Evolutionary conservation across 2,329 filamentous ascomycete genomes (phyloP).

Genomic region (Ophiostoma quercus): DNA sequence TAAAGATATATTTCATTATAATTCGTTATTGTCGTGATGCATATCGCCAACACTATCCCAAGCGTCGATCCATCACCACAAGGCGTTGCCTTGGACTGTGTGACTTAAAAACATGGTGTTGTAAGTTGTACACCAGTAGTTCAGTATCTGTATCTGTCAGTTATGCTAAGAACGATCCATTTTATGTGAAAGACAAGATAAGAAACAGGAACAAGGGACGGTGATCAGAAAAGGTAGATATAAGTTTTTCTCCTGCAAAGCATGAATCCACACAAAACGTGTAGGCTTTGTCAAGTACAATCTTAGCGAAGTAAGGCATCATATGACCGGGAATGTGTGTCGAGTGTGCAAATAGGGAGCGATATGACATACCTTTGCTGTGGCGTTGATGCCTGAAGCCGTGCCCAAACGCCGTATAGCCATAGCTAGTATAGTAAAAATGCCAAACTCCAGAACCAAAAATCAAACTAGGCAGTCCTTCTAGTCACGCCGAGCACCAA

Average conservation of each 20-base stretch:
- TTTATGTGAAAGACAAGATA: background rate
- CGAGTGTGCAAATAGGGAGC: background rate
- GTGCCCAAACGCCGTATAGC: background rate
- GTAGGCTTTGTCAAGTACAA: constrained; percentile 28
- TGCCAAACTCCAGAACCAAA: background rate
- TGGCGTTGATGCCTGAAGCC: background rate
- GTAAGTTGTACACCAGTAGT: too few relatives aligned
- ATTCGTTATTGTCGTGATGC: background rate
- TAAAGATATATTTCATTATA: background rate
- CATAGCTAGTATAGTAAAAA: background rate
- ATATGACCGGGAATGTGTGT: constrained; percentile 21
- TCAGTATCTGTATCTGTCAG: background rate
- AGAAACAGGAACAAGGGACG: background rate
- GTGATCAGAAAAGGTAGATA: constrained; percentile 21
- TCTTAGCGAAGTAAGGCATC: constrained; percentile 29
- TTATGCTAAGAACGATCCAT: background rate
- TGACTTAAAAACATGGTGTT: too few relatives aligned
- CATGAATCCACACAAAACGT: constrained; percentile 17
- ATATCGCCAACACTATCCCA: background rate
- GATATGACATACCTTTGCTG: background rate
- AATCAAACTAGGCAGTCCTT: background rate
- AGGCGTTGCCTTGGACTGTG: background rate
- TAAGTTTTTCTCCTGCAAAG: constrained; percentile 27
- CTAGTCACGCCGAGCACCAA: constrained; percentile 35
- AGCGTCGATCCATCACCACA: background rate